phyloP scores from a whole-genome alignment of 2,329 filamentous ascomycete genomes.

The Colletotrichum liriopes region DNA sequence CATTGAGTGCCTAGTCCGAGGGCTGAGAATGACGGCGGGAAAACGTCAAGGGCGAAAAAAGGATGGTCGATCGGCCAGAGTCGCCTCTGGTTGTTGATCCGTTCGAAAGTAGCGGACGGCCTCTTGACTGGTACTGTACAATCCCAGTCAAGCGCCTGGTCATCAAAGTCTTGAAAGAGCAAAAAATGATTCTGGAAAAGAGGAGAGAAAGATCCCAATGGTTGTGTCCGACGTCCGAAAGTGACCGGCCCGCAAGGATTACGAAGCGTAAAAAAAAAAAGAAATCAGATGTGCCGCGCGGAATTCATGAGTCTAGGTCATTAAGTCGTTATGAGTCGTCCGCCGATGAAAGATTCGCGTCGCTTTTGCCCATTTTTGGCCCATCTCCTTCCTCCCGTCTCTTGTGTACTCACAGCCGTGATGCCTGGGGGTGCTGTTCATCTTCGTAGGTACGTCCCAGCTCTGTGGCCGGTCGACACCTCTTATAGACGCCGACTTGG shows the following conservation, averaged over 20 bases:
- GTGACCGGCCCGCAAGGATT: slow-evolving; percentile 39
- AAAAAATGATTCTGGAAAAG: background rate
- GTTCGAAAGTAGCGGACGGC: slow-evolving; percentile 11
- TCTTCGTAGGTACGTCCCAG: slow-evolving; percentile 47
- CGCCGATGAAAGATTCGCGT: slow-evolving; percentile 46
- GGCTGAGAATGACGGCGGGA: background rate
- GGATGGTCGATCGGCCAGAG: slow-evolving; percentile 35
- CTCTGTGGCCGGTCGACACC: slow-evolving; percentile 58
- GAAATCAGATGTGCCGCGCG: slow-evolving; percentile 43
- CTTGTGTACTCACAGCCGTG: background rate
- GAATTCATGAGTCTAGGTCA: slow-evolving; percentile 43
- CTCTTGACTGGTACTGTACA: slow-evolving; percentile 40
- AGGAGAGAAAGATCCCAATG: slow-evolving; percentile 36
- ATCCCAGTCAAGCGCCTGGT: slow-evolving; percentile 39
- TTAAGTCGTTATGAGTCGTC: slow-evolving; percentile 45
- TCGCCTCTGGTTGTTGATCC: slow-evolving; percentile 34
- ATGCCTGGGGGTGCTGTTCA: background rate
- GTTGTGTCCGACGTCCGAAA: slow-evolving; percentile 29
- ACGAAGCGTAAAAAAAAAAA: slow-evolving; percentile 25
- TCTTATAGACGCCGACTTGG: slow-evolving; percentile 47
- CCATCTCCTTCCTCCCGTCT: background rate
- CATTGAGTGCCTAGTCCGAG: no score
- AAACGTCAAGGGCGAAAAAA: slow-evolving; percentile 15
- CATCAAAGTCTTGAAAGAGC: slow-evolving; percentile 26
- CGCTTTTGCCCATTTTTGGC: slow-evolving; percentile 40